Base-by-base conservation (phyloP, 768 basidiomycete species). In the Auricularia sp. region DNA sequence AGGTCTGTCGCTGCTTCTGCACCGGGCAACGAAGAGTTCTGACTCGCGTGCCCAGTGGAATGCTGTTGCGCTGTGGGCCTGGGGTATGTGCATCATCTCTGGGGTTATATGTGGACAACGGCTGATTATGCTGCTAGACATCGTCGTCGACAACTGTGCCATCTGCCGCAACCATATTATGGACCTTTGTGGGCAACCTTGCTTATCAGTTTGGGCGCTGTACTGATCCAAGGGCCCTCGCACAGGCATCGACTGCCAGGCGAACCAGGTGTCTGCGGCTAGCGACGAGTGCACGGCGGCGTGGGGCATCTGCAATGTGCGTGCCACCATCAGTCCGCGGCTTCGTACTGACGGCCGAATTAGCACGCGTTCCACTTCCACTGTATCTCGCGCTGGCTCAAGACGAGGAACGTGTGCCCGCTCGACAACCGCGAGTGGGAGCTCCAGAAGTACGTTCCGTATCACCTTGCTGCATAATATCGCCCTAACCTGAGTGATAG, bases 151-250 rank as follows among this genome's bases (percentile, higher is more conserved):
- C 77, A 99, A 98, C 78, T 98, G 97, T 72, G 97, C 97, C 62
- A 99, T 99, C 79, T 99, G 97, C 83, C 87, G 94, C 76, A 98
- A 98, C 75, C 96, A 99, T 74, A 98, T 99, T 79, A 99, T 99
- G 97, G 97, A 99, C 76, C 88, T 98, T 56, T 99, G 97, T 98
- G 71, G 71, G 90, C 78, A 11, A 47, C 3, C 51, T 45, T 16
- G 13, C 47, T 62, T 37, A 8, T 42, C 62, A 35, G 42, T 56
- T 36, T 56, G 21, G 42, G 29, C n/a, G n/a, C 61, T 29, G 35
- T 61, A 29, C 51, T 64, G 34, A 37, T 42, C 35, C 45, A 59
- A 62, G 69, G 24, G 63, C 65, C 47, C 47, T 37, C 65, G 64
- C 63, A 3, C 68, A 99, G 96, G 97, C 80, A 99, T 99, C 75